Conservation (phyloP, 2,329 filamentous ascomycete genomes). For the Arachnomyces sp. region DNA sequence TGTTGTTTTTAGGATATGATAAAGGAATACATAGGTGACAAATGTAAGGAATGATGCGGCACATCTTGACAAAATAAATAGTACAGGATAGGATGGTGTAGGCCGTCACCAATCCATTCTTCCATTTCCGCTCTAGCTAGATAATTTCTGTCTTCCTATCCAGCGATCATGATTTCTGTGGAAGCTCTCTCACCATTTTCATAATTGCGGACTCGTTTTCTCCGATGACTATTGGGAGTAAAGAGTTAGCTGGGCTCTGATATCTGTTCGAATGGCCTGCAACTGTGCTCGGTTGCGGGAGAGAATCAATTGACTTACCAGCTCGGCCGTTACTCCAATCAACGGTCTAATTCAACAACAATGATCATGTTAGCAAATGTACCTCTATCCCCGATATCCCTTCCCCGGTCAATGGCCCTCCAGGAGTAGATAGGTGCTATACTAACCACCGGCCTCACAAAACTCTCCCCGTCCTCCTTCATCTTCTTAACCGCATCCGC, state of each 20-base stretch:
- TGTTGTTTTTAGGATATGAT: constrained; percentile 1
- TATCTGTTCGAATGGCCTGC: too few species aligned
- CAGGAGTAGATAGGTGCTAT: constrained; percentile 21
- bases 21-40: too few species aligned
- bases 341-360: constrained; percentile 48
- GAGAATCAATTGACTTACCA: constrained; percentile 34
- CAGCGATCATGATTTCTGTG: constrained; percentile 27
- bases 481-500: constrained; percentile 74
- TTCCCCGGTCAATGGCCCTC: too few species aligned
- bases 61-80: neutral
- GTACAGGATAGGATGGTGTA: constrained; percentile 1
- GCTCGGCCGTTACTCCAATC: constrained; percentile 92
- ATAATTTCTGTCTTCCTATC: too few species aligned
- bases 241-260: constrained; percentile 2
- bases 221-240: constrained; percentile 47
- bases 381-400: too few species aligned
- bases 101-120: constrained; percentile 19
- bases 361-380: too few species aligned
- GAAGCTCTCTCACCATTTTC: constrained; percentile 61
- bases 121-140: too few species aligned
- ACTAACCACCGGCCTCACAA: constrained; percentile 71
- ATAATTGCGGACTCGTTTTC: constrained; percentile 84
- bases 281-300: neutral
- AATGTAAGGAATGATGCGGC: too few species aligned
- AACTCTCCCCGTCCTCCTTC: constrained; percentile 58